These are phyloP conservation scores for Geotrichum europaeum DNA, from an alignment of 1,139 yeast genomes.

Conservation along the genomic window DNA sequence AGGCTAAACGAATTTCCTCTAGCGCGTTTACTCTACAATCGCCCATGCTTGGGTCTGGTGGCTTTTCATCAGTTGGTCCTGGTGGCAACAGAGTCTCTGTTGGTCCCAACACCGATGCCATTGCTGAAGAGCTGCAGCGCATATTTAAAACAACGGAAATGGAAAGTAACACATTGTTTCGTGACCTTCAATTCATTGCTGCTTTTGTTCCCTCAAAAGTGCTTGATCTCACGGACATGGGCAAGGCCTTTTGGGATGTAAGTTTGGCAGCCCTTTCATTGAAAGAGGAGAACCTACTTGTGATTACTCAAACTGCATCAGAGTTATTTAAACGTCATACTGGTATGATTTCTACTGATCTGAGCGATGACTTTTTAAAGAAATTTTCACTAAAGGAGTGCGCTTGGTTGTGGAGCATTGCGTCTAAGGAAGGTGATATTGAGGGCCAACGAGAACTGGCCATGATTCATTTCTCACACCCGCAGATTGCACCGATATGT, in stretches of 20 bases:
- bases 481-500: conserved; percentile 26
- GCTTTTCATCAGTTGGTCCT: neutral
- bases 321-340: conserved; percentile 33
- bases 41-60: conserved; percentile 9
- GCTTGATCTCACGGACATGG: conserved; percentile 32
- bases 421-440: conserved; percentile 31
- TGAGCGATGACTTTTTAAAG: conserved; percentile 20
- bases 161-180: conserved; percentile 32
- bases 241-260: conserved; percentile 38
- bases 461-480: conserved; percentile 32
- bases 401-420: conserved; percentile 30
- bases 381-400: conserved; percentile 29
- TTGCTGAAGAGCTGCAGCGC: conserved; percentile 31
- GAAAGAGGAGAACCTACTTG: conserved; percentile 31
- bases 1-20: conserved; percentile 28
- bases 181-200: conserved; percentile 36
- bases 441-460: conserved; percentile 33
- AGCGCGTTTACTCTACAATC: conserved; percentile 17
- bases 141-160: conserved; percentile 27
- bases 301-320: conserved; percentile 32
- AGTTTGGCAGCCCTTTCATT: conserved; percentile 35
- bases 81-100: conserved; percentile 7
- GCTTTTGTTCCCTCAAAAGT: conserved; percentile 33
- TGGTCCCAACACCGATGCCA: conserved; percentile 31
- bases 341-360: conserved; percentile 23